phyloP scores from a whole-genome alignment of 768 basidiomycete species.

The Phanerochaete sordida region DNA sequence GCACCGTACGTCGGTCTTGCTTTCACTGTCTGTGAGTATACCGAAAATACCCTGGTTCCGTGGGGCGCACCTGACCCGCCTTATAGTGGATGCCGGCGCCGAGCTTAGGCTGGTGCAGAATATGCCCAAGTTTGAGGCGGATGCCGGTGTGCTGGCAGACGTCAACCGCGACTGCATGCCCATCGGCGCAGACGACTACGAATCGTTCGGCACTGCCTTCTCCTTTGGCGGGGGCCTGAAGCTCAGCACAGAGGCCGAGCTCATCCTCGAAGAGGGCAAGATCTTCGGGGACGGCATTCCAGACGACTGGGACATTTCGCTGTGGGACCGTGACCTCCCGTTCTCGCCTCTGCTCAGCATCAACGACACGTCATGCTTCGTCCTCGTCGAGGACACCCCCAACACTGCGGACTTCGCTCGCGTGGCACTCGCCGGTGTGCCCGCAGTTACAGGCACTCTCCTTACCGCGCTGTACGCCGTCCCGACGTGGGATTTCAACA shows the following conservation, averaged over 20 bases:
- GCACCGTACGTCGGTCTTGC: slow-evolving; percentile 4
- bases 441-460: slow-evolving; percentile 5
- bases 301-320: not conserved
- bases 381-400: not conserved
- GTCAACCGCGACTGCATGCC: slow-evolving; percentile 7
- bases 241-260: not conserved
- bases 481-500: slow-evolving; percentile 9
- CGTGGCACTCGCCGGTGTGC: not conserved
- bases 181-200: slow-evolving; percentile 9
- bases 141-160: not conserved
- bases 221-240: not conserved
- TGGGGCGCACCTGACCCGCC: not conserved
- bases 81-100: slow-evolving; percentile 3
- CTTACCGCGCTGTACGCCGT: slow-evolving; percentile 2
- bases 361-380: slow-evolving; percentile 1
- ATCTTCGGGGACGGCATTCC: not conserved
- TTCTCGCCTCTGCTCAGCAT: not conserved
- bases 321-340: not conserved
- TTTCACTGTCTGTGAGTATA: slow-evolving; percentile 1
- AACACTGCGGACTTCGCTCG: not conserved
- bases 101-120: not conserved
- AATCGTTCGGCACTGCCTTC: slow-evolving; percentile 7
- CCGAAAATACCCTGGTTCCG: not conserved
- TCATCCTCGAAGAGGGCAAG: not conserved
- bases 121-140: not conserved